Conservation (phyloP, 1,139 yeast genomes). For the Lodderomyces theae region DNA sequence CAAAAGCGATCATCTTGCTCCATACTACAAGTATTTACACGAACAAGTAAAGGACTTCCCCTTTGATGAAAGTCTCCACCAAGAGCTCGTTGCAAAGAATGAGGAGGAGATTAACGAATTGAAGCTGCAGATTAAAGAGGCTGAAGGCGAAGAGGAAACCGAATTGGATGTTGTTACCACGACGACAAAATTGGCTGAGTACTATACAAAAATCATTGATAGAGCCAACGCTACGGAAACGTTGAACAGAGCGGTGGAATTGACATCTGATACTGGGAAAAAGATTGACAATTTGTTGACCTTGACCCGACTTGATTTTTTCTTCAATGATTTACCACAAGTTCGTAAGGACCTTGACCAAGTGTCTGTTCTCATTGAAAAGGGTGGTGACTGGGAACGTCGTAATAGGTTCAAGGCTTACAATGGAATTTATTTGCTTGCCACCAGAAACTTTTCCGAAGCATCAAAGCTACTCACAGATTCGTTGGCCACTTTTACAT, state of each 20-base stretch:
- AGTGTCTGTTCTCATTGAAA: slow-evolving; percentile 73
- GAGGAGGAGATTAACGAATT: slow-evolving; percentile 53
- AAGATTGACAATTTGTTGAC: slow-evolving; percentile 85
- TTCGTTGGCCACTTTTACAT: slow-evolving; percentile 91
- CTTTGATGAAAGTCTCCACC: slow-evolving; percentile 61
- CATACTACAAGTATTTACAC: slow-evolving; percentile 74
- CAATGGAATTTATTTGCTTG: slow-evolving; percentile 76
- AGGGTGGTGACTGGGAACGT: slow-evolving; percentile 99
- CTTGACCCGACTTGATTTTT: slow-evolving; percentile 81
- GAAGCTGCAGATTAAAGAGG: slow-evolving; percentile 62
- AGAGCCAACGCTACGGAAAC: slow-evolving; percentile 69
- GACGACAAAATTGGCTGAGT: slow-evolving; percentile 81
- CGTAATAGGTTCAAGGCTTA: slow-evolving; percentile 92
- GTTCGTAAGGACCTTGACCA: slow-evolving; percentile 75
- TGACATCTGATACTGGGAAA: slow-evolving; percentile 83
- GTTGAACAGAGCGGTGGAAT: slow-evolving; percentile 69
- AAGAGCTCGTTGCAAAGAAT: slow-evolving; percentile 51
- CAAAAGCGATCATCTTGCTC: slow-evolving; percentile 65
- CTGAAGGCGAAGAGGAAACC: slow-evolving; percentile 88
- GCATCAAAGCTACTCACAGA: slow-evolving; percentile 84
- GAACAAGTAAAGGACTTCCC: slow-evolving; percentile 45
- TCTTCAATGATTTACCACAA: slow-evolving; percentile 72
- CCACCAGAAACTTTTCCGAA: slow-evolving; percentile 81
- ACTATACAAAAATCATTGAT: slow-evolving; percentile 83
- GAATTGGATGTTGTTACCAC: slow-evolving; percentile 77